These are phyloP conservation scores for Carex littledalei DNA, from an alignment of 176 grass and related monocot species.

Conservation along the genomic window DNA sequence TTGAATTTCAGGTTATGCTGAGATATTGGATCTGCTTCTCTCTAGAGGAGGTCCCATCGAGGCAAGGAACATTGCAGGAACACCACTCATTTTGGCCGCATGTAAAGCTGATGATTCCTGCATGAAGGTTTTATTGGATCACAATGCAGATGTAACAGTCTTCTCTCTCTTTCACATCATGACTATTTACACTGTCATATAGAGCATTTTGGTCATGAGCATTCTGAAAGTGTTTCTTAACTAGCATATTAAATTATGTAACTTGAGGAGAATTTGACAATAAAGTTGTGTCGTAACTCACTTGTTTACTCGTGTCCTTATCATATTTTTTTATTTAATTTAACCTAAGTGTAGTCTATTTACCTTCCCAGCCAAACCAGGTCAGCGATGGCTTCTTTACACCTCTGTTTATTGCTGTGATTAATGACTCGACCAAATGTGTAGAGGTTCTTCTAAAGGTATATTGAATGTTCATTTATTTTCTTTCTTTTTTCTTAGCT, in stretches of 20 bases:
- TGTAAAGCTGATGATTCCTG: background rate
- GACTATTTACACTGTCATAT: background rate
- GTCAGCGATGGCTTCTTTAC: background rate
- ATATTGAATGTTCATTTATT: background rate
- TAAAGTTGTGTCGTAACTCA: background rate
- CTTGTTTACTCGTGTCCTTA: background rate
- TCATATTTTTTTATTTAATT: background rate
- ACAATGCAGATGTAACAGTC: slow-evolving; percentile 1
- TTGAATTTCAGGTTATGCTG: background rate
- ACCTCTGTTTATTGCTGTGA: slow-evolving; percentile 1
- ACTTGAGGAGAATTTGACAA: background rate
- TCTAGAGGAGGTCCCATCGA: slow-evolving; percentile 9
- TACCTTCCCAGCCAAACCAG: background rate
- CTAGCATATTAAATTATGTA: background rate
- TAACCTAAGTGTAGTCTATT: background rate
- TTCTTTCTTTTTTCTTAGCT: background rate
- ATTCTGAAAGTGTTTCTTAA: background rate
- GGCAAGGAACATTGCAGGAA: background rate
- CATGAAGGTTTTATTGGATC: slow-evolving; percentile 5
- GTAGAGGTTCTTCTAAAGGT: slow-evolving; percentile 16
- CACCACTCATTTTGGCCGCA: slow-evolving; percentile 1
- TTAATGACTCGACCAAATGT: slow-evolving; percentile 4
- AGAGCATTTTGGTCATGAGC: background rate
- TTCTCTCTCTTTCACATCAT: background rate
- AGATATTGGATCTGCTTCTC: background rate